Conservation (phyloP, 2,329 filamentous ascomycete genomes). For the Cladosporium sp. region DNA sequence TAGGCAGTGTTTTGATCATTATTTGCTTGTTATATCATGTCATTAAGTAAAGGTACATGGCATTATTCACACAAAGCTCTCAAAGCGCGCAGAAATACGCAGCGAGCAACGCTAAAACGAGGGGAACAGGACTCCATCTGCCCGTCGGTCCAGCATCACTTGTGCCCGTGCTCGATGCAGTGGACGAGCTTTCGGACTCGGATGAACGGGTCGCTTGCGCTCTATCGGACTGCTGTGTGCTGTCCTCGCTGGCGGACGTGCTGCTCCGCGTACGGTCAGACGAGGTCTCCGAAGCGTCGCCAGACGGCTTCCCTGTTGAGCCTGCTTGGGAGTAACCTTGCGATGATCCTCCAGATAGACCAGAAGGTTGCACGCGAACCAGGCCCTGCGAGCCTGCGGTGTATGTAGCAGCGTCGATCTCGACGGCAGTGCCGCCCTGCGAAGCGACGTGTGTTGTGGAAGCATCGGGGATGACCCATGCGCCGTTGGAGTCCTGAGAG, state of each 20-base stretch:
- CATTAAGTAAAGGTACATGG: neutral
- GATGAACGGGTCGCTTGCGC: neutral
- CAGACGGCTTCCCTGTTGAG: neutral
- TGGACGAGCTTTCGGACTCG: neutral
- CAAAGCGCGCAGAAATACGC: neutral
- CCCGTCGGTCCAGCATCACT: neutral
- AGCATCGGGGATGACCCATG: neutral
- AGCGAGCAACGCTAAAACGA: neutral
- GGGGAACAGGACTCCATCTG: neutral
- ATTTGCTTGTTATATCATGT: neutral
- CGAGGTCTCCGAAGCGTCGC: neutral
- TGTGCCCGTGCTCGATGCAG: neutral
- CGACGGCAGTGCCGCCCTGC: neutral
- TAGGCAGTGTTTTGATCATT: neutral
- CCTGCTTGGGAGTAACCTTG: neutral
- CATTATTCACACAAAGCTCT: neutral
- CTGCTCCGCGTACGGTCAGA: neutral
- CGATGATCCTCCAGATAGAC: neutral
- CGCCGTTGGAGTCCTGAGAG: conserved; percentile 1
- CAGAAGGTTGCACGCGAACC: neutral
- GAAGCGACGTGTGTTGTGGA: neutral
- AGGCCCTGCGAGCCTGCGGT: neutral
- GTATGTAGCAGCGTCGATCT: neutral
- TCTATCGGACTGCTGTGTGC: neutral
- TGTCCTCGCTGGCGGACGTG: neutral